Conservation (phyloP, 768 basidiomycete species). For the Mycena galopus region DNA sequence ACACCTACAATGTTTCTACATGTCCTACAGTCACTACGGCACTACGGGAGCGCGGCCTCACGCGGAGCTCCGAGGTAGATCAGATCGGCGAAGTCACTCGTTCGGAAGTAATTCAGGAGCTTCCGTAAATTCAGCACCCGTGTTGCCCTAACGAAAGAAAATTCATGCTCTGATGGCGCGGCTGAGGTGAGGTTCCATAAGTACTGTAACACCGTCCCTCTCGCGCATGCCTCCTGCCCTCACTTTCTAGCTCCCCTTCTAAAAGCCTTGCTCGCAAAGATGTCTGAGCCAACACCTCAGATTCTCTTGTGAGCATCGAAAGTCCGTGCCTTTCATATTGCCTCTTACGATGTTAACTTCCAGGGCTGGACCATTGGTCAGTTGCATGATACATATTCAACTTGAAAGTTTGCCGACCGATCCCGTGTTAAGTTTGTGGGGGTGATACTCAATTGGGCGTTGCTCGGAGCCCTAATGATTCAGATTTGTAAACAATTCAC, state of each 20-base stretch:
- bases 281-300: not conserved
- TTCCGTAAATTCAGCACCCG: too few relatives aligned
- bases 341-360: not conserved
- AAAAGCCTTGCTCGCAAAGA: not conserved
- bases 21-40: too few relatives aligned
- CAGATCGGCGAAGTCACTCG: too few relatives aligned
- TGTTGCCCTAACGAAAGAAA: too few relatives aligned
- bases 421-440: not conserved
- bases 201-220: too few relatives aligned
- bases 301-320: not conserved
- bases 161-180: not conserved
- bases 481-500: not conserved
- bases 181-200: too few relatives aligned
- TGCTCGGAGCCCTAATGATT: constrained; percentile 6
- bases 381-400: not conserved
- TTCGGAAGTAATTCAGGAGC: too few relatives aligned
- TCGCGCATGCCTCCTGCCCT: not conserved
- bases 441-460: constrained; percentile 3
- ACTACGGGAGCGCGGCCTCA: too few relatives aligned
- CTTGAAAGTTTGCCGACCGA: not conserved
- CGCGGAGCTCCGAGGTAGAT: too few relatives aligned
- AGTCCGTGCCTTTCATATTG: not conserved
- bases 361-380: constrained; percentile 13
- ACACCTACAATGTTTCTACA: too few relatives aligned
- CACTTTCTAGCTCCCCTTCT: not conserved